Base-by-base conservation (phyloP, 441 rosid species). In the Heliophila coronopifolia region DNA sequence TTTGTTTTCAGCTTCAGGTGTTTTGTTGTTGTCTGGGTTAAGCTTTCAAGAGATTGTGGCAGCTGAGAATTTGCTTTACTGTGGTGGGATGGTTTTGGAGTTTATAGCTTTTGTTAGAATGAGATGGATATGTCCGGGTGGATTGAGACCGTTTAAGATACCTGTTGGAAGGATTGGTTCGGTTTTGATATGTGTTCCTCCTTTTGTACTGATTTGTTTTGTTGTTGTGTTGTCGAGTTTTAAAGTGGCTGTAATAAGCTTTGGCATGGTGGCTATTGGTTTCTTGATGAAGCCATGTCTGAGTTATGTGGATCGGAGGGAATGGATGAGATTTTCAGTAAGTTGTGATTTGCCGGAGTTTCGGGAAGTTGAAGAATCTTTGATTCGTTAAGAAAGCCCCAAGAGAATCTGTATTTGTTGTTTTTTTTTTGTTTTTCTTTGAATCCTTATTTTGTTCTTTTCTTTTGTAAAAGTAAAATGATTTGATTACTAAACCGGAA, bases 71-170 rank as follows among this genome's bases (percentile, higher is more conserved):
- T 82, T 90, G 71, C 56, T 90, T 37, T 86, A 86, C 3, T n/a
- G 76, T 94, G 0, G 34, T 82, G 94, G 94, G 53, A 90, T 84
- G 98, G 86, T 91, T 59, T 82, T 91, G 67, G 83, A 81, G 63
- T 81, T 78, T 6, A 54, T 65, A 14, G 79, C 89, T 0, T 81
- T 81, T 24, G 59, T 81, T 31, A 61, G 61, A 32, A 44, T 79
- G 41, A 70, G 81, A 53, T 58, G 70, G 43, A 59, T 61, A 63
- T 36, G 69, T 19, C 91, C 86, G 2, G 65, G 41, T 9, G 79
- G 0, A 45, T 79, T 2, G 82, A 82, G 39, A 83, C 91, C 0
- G 43, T 30, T 82, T 78, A 1, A 83, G 81, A n/a, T n/a, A n/a
- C n/a, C n/a, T n/a, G n/a, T n/a, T n/a, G n/a, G n/a, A n/a, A n/a